Percentiles rank a stretch among this genome's conserved stretches.
phyloP scores from a whole-genome alignment of 1,139 yeast species.

The Suhomyces anneliseae region DNA sequence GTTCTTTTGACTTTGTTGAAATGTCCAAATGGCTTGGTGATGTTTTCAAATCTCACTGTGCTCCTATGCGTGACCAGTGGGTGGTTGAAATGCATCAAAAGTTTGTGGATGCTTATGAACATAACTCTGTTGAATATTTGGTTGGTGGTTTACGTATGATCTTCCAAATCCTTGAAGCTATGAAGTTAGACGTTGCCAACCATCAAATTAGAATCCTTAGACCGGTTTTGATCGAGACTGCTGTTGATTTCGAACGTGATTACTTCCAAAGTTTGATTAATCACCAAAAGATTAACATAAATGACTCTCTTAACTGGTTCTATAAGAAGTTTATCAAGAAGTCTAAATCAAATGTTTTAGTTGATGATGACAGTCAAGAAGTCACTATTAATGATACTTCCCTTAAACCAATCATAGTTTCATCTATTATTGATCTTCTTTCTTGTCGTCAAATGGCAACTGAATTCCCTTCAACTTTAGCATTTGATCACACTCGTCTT shows the following conservation, averaged over 20 bases:
- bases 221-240: constrained; percentile 83
- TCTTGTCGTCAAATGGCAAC: constrained; percentile 80
- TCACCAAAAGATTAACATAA: constrained; percentile 65
- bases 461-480: constrained; percentile 81
- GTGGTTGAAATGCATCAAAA: constrained; percentile 80
- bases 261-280: constrained; percentile 72
- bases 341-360: constrained; percentile 10
- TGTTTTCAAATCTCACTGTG: constrained; percentile 81
- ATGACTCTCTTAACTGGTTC: constrained; percentile 74
- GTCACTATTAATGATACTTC: constrained; percentile 15
- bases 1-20: constrained; percentile 65
- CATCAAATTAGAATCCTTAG: constrained; percentile 86
- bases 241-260: constrained; percentile 89
- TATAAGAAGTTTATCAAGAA: constrained; percentile 37
- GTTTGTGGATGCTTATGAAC: constrained; percentile 61
- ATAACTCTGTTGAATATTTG: constrained; percentile 52
- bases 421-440: constrained; percentile 58
- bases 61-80: constrained; percentile 94
- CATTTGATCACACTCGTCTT: constrained; percentile 84
- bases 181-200: constrained; percentile 94
- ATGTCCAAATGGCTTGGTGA: constrained; percentile 71
- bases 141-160: constrained; percentile 79
- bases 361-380: constrained; percentile 16
- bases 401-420: constrained; percentile 41
- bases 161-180: constrained; percentile 87